Base-by-base conservation (phyloP, 163 green algal genomes). In the Scenedesmus sp. region DNA sequence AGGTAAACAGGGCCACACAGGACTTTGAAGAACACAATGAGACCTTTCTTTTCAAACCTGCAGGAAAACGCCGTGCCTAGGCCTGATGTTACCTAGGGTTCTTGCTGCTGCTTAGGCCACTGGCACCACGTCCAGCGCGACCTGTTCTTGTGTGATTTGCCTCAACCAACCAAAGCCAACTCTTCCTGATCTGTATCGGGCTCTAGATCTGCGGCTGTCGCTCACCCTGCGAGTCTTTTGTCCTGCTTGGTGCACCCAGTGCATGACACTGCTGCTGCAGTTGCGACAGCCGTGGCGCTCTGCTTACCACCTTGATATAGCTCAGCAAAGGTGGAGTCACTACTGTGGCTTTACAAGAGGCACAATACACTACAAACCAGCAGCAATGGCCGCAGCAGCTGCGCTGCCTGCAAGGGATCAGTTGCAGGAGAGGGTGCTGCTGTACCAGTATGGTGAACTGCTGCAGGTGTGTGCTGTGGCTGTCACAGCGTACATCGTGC, bases 381-480 rank as follows among this genome's bases (percentile, higher is more conserved):
- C 12, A 20, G 10, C 12, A 15, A 18, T 66, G 16, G 15, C 15
- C 10, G 23, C 54, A 20, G 82, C 82, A 52, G 54, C 56, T 73
- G 15, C n/a, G 18, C 82, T 70, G 23, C 82, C n/a, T 20, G 54
- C 15, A 73, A 5, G 82, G 82, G 12, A 87, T 4, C 55, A 73
- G 34, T 52, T 79, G 70, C 70, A 52, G n/a, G 12, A 87, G 20
- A 64, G 82, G 54, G 82, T 87, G 82, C 82, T 87, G 46, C 18
- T 87, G 18, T 55, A 87, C 18, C 82, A 66, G 4, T 87, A 87
- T 64, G 4, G 26, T 20, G 10, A 87, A 60, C 54, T 87, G 18
- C 54, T 87, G 82, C 82, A 87, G 59, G 82, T 59, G 9, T 73
- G 3, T 13, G 10, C 23, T 6, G 2, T 26, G 13, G 23, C 6